Evolutionary conservation across 2,329 filamentous ascomycete species (phyloP).

Genomic region (Fusarium fujikuroi): DNA sequence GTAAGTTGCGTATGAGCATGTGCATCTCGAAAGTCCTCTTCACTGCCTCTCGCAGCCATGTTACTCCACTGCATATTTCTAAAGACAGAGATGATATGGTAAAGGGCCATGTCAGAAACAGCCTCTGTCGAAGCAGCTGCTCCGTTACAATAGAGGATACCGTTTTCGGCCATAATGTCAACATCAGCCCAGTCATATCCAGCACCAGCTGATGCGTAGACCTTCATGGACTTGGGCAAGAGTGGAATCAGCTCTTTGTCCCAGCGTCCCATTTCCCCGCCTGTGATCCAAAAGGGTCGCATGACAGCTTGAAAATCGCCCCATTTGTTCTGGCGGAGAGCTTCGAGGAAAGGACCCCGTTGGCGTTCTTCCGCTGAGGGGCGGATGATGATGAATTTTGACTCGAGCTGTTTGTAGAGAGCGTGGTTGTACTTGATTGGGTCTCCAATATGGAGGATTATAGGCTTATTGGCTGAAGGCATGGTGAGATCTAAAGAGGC

Average conservation of each 20-base stretch:
- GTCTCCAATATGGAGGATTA: constrained; percentile 49
- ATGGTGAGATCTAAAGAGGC: neutral
- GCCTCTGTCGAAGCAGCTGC: constrained; percentile 69
- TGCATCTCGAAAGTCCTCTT: constrained; percentile 60
- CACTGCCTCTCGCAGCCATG: constrained; percentile 59
- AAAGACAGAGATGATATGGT: constrained; percentile 68
- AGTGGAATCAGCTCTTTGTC: constrained; percentile 66
- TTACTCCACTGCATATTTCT: constrained; percentile 67
- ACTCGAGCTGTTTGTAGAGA: constrained; percentile 46
- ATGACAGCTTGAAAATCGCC: constrained; percentile 59
- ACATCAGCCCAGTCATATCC: constrained; percentile 73
- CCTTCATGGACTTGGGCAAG: constrained; percentile 62
- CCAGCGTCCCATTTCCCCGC: constrained; percentile 73
- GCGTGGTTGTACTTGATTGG: constrained; percentile 47
- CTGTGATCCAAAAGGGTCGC: constrained; percentile 71
- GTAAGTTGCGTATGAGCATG: constrained; percentile 63
- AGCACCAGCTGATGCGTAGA: constrained; percentile 70
- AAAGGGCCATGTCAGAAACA: constrained; percentile 70
- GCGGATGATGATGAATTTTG: constrained; percentile 48
- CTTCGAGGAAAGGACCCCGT: constrained; percentile 51
- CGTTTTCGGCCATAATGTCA: constrained; percentile 43
- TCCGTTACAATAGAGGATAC: constrained; percentile 71
- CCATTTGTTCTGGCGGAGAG: constrained; percentile 52
- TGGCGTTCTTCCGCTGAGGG: constrained; percentile 53
- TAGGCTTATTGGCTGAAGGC: constrained; percentile 32